These are phyloP conservation scores for Taiozyma sp. DNA, from an alignment of 1,139 yeast genomes.

Conservation along the genomic window DNA sequence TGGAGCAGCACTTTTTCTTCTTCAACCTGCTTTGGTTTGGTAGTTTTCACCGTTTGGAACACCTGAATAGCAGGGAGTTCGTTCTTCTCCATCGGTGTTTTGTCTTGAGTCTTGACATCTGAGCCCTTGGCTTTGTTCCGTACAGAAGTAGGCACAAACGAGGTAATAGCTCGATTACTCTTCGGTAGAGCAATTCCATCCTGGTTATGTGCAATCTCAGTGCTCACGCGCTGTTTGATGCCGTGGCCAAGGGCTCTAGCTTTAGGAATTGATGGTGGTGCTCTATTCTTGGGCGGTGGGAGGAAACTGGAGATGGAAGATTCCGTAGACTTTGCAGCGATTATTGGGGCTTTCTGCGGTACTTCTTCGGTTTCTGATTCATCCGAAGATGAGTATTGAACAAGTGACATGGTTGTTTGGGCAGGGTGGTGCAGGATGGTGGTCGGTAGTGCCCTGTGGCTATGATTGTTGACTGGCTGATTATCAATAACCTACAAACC, in stretches of 20 bases:
- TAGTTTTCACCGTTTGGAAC: neutral
- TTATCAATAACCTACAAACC: neutral
- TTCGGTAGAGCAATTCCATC: slow-evolving; percentile 16
- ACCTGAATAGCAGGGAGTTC: neutral
- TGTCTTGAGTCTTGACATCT: neutral
- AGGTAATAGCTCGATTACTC: slow-evolving; percentile 13
- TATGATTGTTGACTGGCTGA: neutral
- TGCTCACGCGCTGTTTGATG: slow-evolving; percentile 11
- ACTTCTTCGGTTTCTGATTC: slow-evolving; percentile 3
- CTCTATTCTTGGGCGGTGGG: slow-evolving; percentile 20
- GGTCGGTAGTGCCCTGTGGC: neutral
- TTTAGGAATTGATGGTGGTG: slow-evolving; percentile 4
- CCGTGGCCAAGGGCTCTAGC: slow-evolving; percentile 17
- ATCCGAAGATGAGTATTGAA: slow-evolving; percentile 5
- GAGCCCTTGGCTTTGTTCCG: slow-evolving; percentile 6
- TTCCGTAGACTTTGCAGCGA: neutral
- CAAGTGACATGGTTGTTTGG: slow-evolving; percentile 4
- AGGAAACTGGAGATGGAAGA: slow-evolving; percentile 20
- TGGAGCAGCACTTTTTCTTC: slow-evolving; percentile 1
- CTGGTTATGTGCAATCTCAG: slow-evolving; percentile 9
- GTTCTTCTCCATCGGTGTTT: neutral
- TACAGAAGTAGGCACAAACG: slow-evolving; percentile 19
- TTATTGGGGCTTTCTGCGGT: neutral
- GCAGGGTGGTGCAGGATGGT: neutral
- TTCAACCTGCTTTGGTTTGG: neutral